A percentile compares a stretch with the other conserved stretches of the same genome.
phyloP scores from a whole-genome alignment of 2,329 filamentous ascomycete genomes.

The Biscogniauxia sp. region DNA sequence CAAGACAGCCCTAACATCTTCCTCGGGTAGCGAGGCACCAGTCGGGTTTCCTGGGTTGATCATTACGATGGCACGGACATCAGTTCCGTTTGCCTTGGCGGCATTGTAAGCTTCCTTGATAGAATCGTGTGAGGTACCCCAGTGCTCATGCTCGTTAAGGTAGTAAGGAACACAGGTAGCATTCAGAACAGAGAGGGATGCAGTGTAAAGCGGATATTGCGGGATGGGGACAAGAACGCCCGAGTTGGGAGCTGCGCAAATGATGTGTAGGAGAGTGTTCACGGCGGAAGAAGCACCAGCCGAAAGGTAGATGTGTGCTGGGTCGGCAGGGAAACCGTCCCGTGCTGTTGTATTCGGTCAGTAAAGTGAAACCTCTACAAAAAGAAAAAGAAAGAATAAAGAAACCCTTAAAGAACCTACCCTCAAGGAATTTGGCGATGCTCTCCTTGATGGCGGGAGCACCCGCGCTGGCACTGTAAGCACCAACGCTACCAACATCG shows the following conservation, averaged over 20 bases:
- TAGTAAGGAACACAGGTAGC: slow-evolving; percentile 89
- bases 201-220: slow-evolving; percentile 97
- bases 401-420: slow-evolving; percentile 55
- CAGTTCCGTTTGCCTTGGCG: slow-evolving; percentile 73
- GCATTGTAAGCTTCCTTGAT: slow-evolving; percentile 73
- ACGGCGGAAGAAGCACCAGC: slow-evolving; percentile 91
- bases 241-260: slow-evolving; percentile 73
- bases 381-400: background rate
- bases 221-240: slow-evolving; percentile 94
- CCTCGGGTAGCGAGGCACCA: slow-evolving; percentile 75
- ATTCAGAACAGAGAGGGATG: slow-evolving; percentile 81
- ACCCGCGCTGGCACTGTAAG: slow-evolving; percentile 93
- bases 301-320: slow-evolving; percentile 83
- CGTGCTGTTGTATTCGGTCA: slow-evolving; percentile 51
- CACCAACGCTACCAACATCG: slow-evolving; percentile 86
- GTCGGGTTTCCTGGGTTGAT: slow-evolving; percentile 99
- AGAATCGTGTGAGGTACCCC: slow-evolving; percentile 81
- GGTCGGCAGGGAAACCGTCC: slow-evolving; percentile 82
- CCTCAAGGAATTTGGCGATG: slow-evolving; percentile 88
- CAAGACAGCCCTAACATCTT: slow-evolving; percentile 81
- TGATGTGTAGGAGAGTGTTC: slow-evolving; percentile 86
- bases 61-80: slow-evolving; percentile 89
- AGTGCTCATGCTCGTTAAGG: slow-evolving; percentile 80
- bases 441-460: slow-evolving; percentile 83
- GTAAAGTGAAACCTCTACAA: background rate